Base-by-base conservation (phyloP, 2,329 filamentous ascomycete genomes). In the Penicillium brevicompactum region DNA sequence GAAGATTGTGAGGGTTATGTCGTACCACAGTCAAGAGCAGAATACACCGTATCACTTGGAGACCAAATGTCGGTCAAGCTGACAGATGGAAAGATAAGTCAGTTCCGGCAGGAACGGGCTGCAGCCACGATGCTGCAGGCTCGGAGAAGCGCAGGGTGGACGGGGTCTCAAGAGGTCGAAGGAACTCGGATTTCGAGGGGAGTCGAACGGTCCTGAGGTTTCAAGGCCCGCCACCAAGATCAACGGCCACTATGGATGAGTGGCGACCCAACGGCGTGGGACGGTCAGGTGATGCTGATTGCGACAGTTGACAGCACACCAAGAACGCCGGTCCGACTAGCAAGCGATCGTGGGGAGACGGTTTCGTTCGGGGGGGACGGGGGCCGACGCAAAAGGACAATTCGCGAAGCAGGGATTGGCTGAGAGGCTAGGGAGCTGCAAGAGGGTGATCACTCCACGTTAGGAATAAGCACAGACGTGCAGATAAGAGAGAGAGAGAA, bases 11-110 rank as follows among this genome's bases (percentile, higher is more conserved):
- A 62, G 51, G 47, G 53, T 49, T 53, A 66, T 60, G 68, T 69
- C 60, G 61, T 61, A 71, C 68, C 58, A 61, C 68, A 62, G 67
- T 68, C 64, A 62, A 62, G 59, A 63, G 61, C 59, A 63, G 56
- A 67, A 68, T 67, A 63, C 58, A 64, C 61, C 57, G 70, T 72
- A 69, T 70, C 66, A 70, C 56, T 49, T 53, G 63, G 62, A 60
- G 61, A 52, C 55, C 66, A 72, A 72, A 72, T 67, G 70, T 72
- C 69, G 70, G 69, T 71, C 69, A 71, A 61, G 66, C 60, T 63
- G 60, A 63, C 53, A 56, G 59, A 64, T 47, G 41, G 24, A 63
- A 58, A 59, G 57, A 58, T 56, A 60, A 61, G 58, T 60, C 49
- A 61, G 60, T 51, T 41, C 59, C 54, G 46, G 60, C 55, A 57